A percentile compares a stretch with the other conserved stretches of the same genome.
Evolutionary conservation across 192 early-diverging fungal genomes (phyloP).

Genomic region (Coemansia sp.): DNA sequence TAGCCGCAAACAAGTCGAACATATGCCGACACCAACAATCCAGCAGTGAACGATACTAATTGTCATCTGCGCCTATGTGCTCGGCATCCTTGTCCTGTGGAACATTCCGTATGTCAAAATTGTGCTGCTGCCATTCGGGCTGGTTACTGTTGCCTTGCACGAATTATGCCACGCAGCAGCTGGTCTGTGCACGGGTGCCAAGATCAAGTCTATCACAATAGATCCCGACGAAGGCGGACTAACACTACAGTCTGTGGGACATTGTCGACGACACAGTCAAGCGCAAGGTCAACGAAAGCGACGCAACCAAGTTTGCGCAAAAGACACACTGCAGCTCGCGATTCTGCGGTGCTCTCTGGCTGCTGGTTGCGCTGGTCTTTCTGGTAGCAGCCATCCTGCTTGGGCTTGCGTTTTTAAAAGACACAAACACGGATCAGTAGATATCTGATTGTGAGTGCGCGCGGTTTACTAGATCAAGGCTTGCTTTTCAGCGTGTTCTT

Average conservation of each 20-base stretch:
- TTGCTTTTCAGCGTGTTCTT: background rate
- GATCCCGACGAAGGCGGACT: slow-evolving; percentile 93
- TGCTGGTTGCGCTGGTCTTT: slow-evolving; percentile 81
- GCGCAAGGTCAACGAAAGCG: slow-evolving; percentile 92
- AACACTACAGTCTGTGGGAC: slow-evolving; percentile 92
- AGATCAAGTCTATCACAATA: slow-evolving; percentile 83
- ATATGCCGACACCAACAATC: slow-evolving; percentile 43
- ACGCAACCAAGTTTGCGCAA: slow-evolving; percentile 83
- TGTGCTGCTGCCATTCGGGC: slow-evolving; percentile 94
- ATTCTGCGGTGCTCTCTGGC: slow-evolving; percentile 90
- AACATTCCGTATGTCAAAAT: slow-evolving; percentile 80
- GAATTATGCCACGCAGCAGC: slow-evolving; percentile 94
- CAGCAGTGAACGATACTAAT: slow-evolving; percentile 39
- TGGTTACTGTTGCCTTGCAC: slow-evolving; percentile 89
- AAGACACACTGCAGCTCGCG: slow-evolving; percentile 74
- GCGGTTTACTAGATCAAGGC: no score
- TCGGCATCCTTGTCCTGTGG: slow-evolving; percentile 78
- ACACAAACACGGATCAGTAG: background rate
- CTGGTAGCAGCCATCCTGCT: slow-evolving; percentile 74
- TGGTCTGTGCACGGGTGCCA: slow-evolving; percentile 83
- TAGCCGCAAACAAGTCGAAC: slow-evolving; percentile 31
- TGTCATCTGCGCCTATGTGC: slow-evolving; percentile 65
- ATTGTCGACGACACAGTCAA: slow-evolving; percentile 91
- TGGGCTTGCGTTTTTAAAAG: slow-evolving; percentile 72
- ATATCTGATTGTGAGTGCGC: background rate